Evolutionary conservation across 805 yeast genomes (phyloP).

Genomic region (Huiozyma naganishii): DNA sequence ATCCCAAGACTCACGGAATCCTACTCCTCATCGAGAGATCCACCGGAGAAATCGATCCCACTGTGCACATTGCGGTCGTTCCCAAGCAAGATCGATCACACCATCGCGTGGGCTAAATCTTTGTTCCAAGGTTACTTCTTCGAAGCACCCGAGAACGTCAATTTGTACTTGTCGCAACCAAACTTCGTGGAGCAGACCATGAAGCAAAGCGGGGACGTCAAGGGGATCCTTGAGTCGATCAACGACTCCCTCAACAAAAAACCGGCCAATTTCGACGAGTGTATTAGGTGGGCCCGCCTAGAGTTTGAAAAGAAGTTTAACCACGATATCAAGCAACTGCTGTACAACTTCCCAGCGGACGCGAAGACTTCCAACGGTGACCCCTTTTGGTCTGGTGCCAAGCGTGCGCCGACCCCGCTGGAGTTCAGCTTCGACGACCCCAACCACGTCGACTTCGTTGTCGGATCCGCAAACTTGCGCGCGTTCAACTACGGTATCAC

Average conservation of each 20-base stretch:
- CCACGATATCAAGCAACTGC: conserved; percentile 79
- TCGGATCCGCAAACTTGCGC: conserved; percentile 82
- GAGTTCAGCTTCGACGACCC: conserved; percentile 61
- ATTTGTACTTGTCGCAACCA: conserved; percentile 81
- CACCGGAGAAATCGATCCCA: conserved; percentile 97
- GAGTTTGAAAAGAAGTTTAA: conserved; percentile 80
- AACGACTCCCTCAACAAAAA: conserved; percentile 63
- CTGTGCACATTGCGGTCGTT: conserved; percentile 93
- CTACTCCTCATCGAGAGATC: conserved; percentile 92
- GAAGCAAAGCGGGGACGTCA: conserved; percentile 87
- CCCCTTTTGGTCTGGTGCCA: conserved; percentile 97
- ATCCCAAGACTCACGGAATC: conserved; percentile 91
- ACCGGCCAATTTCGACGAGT: conserved; percentile 86
- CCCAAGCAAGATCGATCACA: conserved; percentile 97
- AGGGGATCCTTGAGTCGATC: conserved; percentile 75
- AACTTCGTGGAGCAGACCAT: conserved; percentile 84
- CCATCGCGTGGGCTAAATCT: conserved; percentile 98
- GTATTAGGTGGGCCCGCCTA: conserved; percentile 88
- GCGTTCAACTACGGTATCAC: conserved; percentile 86
- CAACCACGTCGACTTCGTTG: conserved; percentile 73
- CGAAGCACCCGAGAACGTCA: conserved; percentile 89
- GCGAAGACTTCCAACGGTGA: conserved; percentile 84
- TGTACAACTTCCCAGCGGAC: conserved; percentile 91
- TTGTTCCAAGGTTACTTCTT: conserved; percentile 85
- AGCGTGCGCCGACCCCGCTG: conserved; percentile 88